phyloP scores from a whole-genome alignment of 163 green algal genomes.

The Chloromonas sp. region DNA sequence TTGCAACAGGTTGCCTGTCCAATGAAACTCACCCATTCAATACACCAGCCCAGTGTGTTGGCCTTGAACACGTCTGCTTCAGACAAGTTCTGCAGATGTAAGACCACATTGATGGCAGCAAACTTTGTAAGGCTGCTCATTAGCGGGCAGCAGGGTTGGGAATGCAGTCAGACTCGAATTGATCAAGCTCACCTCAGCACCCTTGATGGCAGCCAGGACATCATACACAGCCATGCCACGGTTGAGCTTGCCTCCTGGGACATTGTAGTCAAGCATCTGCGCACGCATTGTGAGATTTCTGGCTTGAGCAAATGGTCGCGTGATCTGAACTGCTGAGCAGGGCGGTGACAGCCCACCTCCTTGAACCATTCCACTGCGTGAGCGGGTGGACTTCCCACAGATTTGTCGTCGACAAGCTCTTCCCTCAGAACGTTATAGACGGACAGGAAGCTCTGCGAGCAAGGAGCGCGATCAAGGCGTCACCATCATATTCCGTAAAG shows the following conservation, averaged over 20 bases:
- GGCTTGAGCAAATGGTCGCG: neutral
- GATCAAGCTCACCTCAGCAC: conserved; percentile 5
- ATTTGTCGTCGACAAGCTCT: conserved; percentile 66
- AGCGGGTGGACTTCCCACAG: conserved; percentile 56
- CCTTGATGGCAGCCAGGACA: conserved; percentile 55
- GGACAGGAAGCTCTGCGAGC: conserved; percentile 67
- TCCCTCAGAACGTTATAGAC: conserved; percentile 70
- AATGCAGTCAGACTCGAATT: no score
- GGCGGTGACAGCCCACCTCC: conserved; percentile 40
- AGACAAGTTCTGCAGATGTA: conserved; percentile 29
- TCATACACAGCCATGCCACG: conserved; percentile 95
- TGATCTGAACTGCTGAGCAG: neutral
- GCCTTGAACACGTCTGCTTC: conserved; percentile 73
- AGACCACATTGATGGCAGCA: neutral
- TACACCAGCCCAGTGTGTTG: conserved; percentile 90
- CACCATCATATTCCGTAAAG: no score
- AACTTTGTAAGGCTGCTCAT: no score
- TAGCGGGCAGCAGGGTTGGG: no score
- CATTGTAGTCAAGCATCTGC: conserved; percentile 92
- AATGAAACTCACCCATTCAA: conserved; percentile 73
- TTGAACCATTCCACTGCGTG: conserved; percentile 60
- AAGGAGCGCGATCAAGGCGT: neutral
- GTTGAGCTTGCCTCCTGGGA: conserved; percentile 93
- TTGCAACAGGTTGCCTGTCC: no score
- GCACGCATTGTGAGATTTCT: neutral